A percentile compares a stretch with the other conserved stretches of the same genome.
phyloP scores from a whole-genome alignment of 2,329 filamentous ascomycete species.

The Diaporthe citrichinensis region DNA sequence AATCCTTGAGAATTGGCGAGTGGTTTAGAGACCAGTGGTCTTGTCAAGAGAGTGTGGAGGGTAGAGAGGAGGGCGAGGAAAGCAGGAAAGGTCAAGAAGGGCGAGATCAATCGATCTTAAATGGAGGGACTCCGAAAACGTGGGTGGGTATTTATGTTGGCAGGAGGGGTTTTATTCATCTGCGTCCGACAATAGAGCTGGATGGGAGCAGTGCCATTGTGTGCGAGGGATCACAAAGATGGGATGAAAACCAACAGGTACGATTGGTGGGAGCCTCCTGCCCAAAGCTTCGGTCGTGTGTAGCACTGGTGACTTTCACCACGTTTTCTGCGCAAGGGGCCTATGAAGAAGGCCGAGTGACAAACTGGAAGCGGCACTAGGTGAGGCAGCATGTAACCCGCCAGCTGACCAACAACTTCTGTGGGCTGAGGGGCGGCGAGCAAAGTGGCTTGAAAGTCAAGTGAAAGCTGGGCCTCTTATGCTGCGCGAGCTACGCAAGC shows the following conservation, averaged over 20 bases:
- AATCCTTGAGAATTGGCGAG: neutral
- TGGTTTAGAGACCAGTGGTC: neutral
- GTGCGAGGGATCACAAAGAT: neutral
- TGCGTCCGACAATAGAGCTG: neutral
- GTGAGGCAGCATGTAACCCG: neutral
- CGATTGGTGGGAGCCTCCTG: neutral
- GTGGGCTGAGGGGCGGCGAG: neutral
- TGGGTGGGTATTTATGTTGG: neutral
- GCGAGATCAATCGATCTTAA: neutral
- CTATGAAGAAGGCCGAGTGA: neutral
- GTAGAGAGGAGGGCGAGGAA: neutral
- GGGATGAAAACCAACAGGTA: neutral
- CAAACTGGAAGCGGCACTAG: neutral
- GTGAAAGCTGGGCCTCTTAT: neutral
- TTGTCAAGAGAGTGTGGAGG: neutral
- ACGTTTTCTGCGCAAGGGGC: neutral
- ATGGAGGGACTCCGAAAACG: neutral
- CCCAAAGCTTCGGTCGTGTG: neutral
- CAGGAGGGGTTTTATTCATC: constrained; percentile 3
- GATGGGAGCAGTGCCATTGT: constrained; percentile 9
- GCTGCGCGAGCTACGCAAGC: neutral
- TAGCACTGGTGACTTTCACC: neutral
- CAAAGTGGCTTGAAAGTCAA: neutral
- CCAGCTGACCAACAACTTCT: neutral
- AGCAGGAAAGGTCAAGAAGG: neutral